Evolutionary conservation across 441 rosid species (phyloP), one percentile per base, ranked within the genome.

Genomic region (Brassica balearica): DNA sequence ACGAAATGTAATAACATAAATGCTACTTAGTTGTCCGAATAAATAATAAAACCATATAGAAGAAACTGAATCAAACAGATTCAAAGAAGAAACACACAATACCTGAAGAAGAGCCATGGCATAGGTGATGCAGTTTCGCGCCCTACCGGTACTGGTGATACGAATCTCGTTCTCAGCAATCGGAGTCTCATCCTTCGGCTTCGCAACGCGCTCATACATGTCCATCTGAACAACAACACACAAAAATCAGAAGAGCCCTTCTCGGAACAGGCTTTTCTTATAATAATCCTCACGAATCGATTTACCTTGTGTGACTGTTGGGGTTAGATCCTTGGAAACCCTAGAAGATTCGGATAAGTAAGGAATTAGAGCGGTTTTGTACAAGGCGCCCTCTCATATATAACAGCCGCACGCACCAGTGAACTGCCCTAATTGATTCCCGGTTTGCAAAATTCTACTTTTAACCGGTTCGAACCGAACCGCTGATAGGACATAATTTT

Each of bases 91-190:
- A 10, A 64, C 12, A 55, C 5, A 56, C 27, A 41, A 69, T 65
- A 90, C 98, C 89, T 92, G 97, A 80, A 96, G 93, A 82, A 93
- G 86, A 83, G 84, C 82, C 97, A 89, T 87, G 77, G 97, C 98
- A 71, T 94, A 96, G 61, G 99, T 88, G 87, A 96, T 96, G 80
- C 92, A 96, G 84, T 84, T 92, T 69, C 97, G 89, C 86, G 93
- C 91, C 90, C 96, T 84, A 65, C 99, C 98, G 80, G 86, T 91
- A 84, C 96, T 92, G 8, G 97, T 96, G 83, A 96, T 89, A 20
- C 98, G 92, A 90, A 96, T 96, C 93, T 94, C 98, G 74, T 96
- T 96, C 92, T 91, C 96, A 34, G 91, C 95, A 77, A 94, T 94
- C 55, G 93, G 91, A 0, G 91, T 83, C 75, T 87, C 96, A 10